phyloP scores from a whole-genome alignment of 106 monocot genomes.

The Hemerocallis citrina region DNA sequence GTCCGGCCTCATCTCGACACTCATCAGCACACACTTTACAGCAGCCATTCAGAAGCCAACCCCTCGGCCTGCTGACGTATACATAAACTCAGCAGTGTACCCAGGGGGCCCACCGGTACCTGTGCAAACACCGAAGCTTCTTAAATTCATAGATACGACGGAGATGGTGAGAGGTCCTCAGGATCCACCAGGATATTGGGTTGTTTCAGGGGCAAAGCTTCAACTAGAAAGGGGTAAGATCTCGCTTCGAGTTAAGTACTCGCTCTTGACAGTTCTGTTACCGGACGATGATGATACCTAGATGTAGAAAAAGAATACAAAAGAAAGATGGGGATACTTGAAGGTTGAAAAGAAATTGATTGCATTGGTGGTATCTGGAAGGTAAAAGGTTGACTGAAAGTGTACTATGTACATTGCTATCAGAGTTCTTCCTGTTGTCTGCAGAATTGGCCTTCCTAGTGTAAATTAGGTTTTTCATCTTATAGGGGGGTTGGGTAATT shows the following conservation, averaged over 20 bases:
- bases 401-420: too few relatives aligned
- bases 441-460: too few relatives aligned
- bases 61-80: slow-evolving; percentile 49
- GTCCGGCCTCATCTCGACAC: slow-evolving; percentile 67
- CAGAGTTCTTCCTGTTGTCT: too few relatives aligned
- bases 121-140: slow-evolving; percentile 46
- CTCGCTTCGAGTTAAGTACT: slow-evolving; percentile 77
- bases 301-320: not conserved
- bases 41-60: slow-evolving; percentile 43
- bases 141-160: slow-evolving; percentile 54
- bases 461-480: too few relatives aligned
- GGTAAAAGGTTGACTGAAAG: too few relatives aligned
- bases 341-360: too few relatives aligned
- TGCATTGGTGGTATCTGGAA: too few relatives aligned
- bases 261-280: slow-evolving; percentile 53
- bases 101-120: slow-evolving; percentile 68
- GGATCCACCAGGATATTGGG: slow-evolving; percentile 80
- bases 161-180: slow-evolving; percentile 84
- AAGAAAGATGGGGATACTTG: too few relatives aligned
- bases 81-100: slow-evolving; percentile 82
- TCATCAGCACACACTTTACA: slow-evolving; percentile 88
- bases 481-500: too few relatives aligned
- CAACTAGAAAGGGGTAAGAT: slow-evolving; percentile 78
- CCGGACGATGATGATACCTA: slow-evolving; percentile 30
- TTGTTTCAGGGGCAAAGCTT: slow-evolving; percentile 79